Conservation (phyloP, 1,139 yeast genomes). For the Candida glucosophila region DNA sequence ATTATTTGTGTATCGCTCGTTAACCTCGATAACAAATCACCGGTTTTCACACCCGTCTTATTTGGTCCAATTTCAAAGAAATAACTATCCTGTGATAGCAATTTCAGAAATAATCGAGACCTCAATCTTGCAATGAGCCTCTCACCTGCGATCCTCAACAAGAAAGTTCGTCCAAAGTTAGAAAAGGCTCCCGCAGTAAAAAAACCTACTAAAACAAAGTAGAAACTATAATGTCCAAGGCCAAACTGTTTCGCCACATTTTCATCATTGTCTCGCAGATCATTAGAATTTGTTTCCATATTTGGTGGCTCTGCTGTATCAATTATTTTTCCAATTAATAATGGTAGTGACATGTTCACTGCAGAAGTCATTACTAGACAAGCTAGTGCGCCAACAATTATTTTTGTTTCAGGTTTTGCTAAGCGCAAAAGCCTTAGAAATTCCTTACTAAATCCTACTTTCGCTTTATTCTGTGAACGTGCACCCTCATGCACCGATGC, state of each 20-base stretch:
- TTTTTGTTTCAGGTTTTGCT: slow-evolving; percentile 30
- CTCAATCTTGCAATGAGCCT: slow-evolving; percentile 77
- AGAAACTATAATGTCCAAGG: slow-evolving; percentile 24
- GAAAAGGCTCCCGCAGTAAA: slow-evolving; percentile 66
- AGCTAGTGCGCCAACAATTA: slow-evolving; percentile 42
- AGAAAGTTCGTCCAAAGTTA: slow-evolving; percentile 70
- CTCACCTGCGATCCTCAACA: slow-evolving; percentile 76
- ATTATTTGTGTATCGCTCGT: slow-evolving; percentile 89
- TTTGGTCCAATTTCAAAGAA: slow-evolving; percentile 76
- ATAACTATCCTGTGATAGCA: slow-evolving; percentile 81
- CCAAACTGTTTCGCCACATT: slow-evolving; percentile 20
- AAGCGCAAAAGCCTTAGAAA: slow-evolving; percentile 19
- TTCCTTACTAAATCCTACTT: too few species aligned
- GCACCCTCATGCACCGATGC: too few species aligned
- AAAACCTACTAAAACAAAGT: slow-evolving; percentile 31
- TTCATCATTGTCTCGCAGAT: slow-evolving; percentile 31
- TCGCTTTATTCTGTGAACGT: too few species aligned
- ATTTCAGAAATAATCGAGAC: slow-evolving; percentile 64
- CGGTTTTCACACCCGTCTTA: slow-evolving; percentile 56
- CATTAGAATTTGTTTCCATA: slow-evolving; percentile 4
- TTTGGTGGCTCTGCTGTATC: slow-evolving; percentile 24
- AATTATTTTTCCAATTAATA: slow-evolving; percentile 66
- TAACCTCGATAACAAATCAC: slow-evolving; percentile 82
- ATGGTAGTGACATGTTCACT: slow-evolving; percentile 62
- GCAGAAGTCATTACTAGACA: slow-evolving; percentile 50